Percentiles rank a stretch among this genome's conserved stretches.
These are phyloP conservation scores for Penicillium sclerotiorum DNA, from an alignment of 2,329 filamentous ascomycete species.

Conservation along the genomic window DNA sequence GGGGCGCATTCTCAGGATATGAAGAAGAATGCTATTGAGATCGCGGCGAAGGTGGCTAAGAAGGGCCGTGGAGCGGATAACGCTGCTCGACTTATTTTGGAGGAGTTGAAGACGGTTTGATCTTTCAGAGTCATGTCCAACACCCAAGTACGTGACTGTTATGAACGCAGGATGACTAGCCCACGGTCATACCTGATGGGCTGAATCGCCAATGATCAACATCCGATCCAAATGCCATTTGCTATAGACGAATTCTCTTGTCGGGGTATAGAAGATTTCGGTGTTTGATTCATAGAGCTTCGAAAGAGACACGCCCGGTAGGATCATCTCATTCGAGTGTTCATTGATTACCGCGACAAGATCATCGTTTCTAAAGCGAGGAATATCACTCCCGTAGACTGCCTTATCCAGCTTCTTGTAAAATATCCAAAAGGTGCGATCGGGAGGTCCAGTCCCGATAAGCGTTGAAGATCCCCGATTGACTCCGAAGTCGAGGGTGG, in stretches of 20 bases:
- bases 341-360: neutral
- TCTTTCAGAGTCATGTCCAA: no score
- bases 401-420: neutral
- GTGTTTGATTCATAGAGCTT: neutral
- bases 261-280: neutral
- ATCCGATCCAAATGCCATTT: constrained; percentile 3
- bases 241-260: neutral
- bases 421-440: constrained; percentile 2
- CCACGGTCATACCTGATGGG: constrained; percentile 6
- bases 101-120: neutral
- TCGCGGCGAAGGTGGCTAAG: neutral
- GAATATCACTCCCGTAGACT: neutral
- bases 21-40: neutral
- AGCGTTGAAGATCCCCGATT: neutral
- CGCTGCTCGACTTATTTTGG: neutral
- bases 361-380: neutral
- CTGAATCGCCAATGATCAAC: constrained; percentile 3
- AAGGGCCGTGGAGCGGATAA: neutral
- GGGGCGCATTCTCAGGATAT: neutral
- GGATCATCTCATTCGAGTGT: neutral
- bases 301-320: neutral
- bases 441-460: neutral
- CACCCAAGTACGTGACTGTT: no score
- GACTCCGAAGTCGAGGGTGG: neutral
- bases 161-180: no score